These are phyloP conservation scores for Dactylellina sp. DNA, from an alignment of 2,329 filamentous ascomycete genomes.

Conservation along the genomic window DNA sequence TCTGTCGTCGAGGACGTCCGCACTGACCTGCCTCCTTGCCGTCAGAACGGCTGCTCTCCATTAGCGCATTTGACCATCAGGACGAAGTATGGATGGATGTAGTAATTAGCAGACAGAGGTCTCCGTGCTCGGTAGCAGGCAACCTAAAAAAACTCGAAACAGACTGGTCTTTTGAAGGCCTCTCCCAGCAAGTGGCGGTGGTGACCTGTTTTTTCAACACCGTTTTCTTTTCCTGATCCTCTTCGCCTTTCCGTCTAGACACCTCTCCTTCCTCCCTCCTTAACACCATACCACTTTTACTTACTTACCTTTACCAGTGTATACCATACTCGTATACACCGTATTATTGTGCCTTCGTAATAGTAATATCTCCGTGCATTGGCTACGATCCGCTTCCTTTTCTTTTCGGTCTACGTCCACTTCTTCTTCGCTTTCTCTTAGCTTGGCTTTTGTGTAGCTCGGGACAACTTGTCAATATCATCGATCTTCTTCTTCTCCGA, in stretches of 20 bases:
- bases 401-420: slow-evolving; percentile 26
- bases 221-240: slow-evolving; percentile 36
- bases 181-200: too few species aligned
- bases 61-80: slow-evolving; percentile 35
- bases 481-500: slow-evolving; percentile 25
- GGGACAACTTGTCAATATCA: slow-evolving; percentile 57
- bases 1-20: slow-evolving; percentile 2
- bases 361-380: slow-evolving; percentile 39
- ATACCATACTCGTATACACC: slow-evolving; percentile 37
- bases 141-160: slow-evolving; percentile 37
- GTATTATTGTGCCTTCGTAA: slow-evolving; percentile 24
- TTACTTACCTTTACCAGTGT: slow-evolving; percentile 18
- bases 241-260: slow-evolving; percentile 32
- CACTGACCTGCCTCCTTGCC: slow-evolving; percentile 49
- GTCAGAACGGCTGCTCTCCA: slow-evolving; percentile 17
- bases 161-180: slow-evolving; percentile 55
- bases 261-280: background rate
- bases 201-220: slow-evolving; percentile 50
- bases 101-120: slow-evolving; percentile 11
- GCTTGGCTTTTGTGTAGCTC: slow-evolving; percentile 45
- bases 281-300: slow-evolving; percentile 11
- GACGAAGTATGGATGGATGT: slow-evolving; percentile 4
- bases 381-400: slow-evolving; percentile 28
- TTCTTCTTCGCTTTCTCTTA: slow-evolving; percentile 5
- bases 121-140: slow-evolving; percentile 54